These are phyloP conservation scores for Volvox reticuliferus DNA, from an alignment of 139 green algal genomes.

Conservation along the genomic window DNA sequence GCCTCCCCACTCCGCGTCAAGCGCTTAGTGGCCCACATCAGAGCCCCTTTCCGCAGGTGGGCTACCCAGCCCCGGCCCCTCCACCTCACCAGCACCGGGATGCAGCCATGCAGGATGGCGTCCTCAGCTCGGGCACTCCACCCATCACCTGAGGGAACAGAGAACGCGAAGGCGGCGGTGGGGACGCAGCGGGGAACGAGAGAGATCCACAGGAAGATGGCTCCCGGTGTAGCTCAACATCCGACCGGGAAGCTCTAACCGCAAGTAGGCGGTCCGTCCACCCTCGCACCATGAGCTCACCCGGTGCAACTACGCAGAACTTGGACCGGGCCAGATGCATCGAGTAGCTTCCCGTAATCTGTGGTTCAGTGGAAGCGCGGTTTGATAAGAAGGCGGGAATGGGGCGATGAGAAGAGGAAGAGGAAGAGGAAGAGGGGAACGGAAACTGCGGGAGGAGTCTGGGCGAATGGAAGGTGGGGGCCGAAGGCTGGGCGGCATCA, in stretches of 20 bases:
- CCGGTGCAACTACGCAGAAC: conserved; percentile 67
- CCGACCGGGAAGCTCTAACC: too few species aligned
- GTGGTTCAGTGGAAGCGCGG: background rate
- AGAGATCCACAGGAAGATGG: background rate
- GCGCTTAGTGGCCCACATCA: too few species aligned
- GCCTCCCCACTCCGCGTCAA: too few species aligned
- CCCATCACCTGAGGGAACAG: conserved; percentile 35
- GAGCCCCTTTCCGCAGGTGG: too few species aligned
- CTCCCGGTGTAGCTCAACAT: too few species aligned
- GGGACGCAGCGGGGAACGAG: background rate
- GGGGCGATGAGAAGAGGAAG: background rate
- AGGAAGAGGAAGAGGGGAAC: background rate
- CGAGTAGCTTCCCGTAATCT: conserved; percentile 46
- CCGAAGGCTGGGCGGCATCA: too few species aligned
- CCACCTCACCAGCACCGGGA: conserved; percentile 61
- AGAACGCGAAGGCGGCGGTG: background rate
- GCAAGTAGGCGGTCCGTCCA: too few species aligned
- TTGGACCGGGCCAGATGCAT: conserved; percentile 51
- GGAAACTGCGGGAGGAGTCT: too few species aligned
- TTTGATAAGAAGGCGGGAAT: too few species aligned
- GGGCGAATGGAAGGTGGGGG: too few species aligned
- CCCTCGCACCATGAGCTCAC: background rate
- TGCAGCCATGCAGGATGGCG: conserved; percentile 77
- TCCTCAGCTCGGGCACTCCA: conserved; percentile 68
- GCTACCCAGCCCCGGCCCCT: background rate